Percentiles rank a stretch among this genome's conserved stretches.
These are phyloP conservation scores for Hericium coralloides DNA, from an alignment of 768 basidiomycete genomes.

Conservation along the genomic window DNA sequence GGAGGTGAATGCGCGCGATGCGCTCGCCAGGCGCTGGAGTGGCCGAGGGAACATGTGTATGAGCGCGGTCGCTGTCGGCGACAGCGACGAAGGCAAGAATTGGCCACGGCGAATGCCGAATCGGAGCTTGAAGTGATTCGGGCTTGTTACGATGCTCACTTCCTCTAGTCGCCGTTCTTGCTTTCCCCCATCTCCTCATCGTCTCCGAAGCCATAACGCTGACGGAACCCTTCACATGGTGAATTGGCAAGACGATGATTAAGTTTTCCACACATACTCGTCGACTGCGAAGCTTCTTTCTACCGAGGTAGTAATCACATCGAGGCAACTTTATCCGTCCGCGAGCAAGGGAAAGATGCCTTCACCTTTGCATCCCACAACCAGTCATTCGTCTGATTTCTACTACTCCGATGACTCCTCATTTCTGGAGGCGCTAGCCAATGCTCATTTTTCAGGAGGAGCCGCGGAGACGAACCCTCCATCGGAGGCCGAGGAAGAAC, in stretches of 20 bases:
- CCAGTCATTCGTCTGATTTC: conserved; percentile 39
- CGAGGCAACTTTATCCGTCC: too few species aligned
- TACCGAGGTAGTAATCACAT: too few species aligned
- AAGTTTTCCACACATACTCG: too few species aligned
- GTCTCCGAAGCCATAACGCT: too few species aligned
- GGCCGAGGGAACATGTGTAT: conserved; percentile 3
- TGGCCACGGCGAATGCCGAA: neutral
- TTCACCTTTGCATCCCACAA: neutral
- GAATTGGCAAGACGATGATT: too few species aligned
- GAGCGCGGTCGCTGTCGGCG: neutral
- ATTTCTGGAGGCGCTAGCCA: conserved; percentile 38
- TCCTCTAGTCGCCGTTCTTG: too few species aligned
- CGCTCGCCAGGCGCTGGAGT: conserved; percentile 2
- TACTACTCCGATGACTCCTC: conserved; percentile 46
- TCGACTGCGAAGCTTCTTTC: too few species aligned
- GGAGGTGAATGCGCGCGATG: conserved; percentile 9
- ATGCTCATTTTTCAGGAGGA: neutral
- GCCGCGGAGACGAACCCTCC: neutral
- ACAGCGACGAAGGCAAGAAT: neutral
- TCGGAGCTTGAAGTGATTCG: too few species aligned
- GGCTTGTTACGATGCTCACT: too few species aligned
- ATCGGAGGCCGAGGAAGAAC: neutral
- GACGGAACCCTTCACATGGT: too few species aligned
- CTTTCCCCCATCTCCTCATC: too few species aligned
- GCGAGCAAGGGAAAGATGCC: too few species aligned